Conservation (phyloP, 768 basidiomycete genomes). For the Tulasnella sp. region DNA sequence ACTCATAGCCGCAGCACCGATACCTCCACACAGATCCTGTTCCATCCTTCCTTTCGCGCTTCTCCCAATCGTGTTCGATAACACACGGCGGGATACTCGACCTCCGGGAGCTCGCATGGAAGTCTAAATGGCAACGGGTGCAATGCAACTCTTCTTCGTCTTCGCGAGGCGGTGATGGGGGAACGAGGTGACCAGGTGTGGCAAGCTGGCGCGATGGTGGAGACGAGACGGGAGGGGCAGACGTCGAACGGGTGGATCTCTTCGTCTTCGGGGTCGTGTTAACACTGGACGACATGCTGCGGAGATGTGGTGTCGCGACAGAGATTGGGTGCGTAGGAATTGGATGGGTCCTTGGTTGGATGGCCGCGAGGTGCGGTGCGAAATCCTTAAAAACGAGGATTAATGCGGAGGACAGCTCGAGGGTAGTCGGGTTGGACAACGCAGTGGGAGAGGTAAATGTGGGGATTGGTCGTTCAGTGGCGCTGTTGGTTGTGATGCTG, state of each 20-base stretch:
- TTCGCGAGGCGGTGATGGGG: neutral
- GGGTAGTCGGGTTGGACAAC: too few relatives aligned
- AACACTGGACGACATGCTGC: neutral
- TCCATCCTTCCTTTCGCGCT: neutral
- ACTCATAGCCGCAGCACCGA: constrained; percentile 11
- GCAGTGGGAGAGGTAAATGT: too few relatives aligned
- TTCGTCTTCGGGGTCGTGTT: neutral
- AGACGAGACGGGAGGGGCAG: neutral
- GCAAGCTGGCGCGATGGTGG: neutral
- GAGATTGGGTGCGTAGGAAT: neutral
- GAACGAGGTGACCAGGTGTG: neutral
- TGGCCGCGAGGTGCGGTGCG: too few relatives aligned
- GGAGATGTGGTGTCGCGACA: neutral
- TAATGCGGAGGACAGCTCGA: too few relatives aligned
- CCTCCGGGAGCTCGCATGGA: neutral
- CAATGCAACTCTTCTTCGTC: constrained; percentile 12
- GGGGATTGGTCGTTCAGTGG: too few relatives aligned
- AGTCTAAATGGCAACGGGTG: constrained; percentile 9
- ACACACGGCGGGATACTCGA: constrained; percentile 3
- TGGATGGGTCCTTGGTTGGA: neutral
- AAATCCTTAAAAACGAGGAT: too few relatives aligned
- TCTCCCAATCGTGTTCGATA: constrained; percentile 12
- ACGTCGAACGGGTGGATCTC: neutral
- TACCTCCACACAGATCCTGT: constrained; percentile 2
- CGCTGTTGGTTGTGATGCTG: too few relatives aligned